Conservation (phyloP, 2,329 filamentous ascomycete genomes). For the Alternaria sp. region DNA sequence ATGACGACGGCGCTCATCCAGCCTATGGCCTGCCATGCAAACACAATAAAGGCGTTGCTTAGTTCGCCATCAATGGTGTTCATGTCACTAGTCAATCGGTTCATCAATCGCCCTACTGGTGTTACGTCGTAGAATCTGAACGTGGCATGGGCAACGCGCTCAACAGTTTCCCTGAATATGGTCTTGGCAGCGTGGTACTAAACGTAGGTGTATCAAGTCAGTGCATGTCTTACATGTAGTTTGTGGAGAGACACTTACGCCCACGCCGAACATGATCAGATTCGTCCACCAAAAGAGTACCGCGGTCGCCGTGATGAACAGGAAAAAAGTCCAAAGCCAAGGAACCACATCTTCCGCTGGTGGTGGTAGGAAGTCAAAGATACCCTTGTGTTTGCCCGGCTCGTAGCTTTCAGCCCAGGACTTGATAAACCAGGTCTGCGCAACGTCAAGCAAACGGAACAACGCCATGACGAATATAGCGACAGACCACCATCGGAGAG, state of each 20-base stretch:
- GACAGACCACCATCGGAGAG: slow-evolving; percentile 74
- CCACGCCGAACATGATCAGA: slow-evolving; percentile 76
- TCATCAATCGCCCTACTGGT: slow-evolving; percentile 89
- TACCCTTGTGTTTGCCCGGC: slow-evolving; percentile 33
- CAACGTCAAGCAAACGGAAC: slow-evolving; percentile 71
- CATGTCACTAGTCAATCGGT: slow-evolving; percentile 89
- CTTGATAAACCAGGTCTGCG: slow-evolving; percentile 83
- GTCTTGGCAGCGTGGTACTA: slow-evolving; percentile 73
- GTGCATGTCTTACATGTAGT: background rate
- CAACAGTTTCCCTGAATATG: slow-evolving; percentile 78
- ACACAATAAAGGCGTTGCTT: slow-evolving; percentile 74
- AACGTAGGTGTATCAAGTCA: background rate
- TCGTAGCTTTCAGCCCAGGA: slow-evolving; percentile 84
- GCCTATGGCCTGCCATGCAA: slow-evolving; percentile 74
- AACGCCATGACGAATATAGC: slow-evolving; percentile 70
- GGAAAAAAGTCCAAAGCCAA: slow-evolving; percentile 77
- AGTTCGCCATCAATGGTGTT: slow-evolving; percentile 90
- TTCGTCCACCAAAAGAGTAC: slow-evolving; percentile 66
- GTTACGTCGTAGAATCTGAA: slow-evolving; percentile 94
- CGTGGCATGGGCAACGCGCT: slow-evolving; percentile 77
- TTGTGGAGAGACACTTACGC: slow-evolving; percentile 42
- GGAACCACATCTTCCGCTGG: slow-evolving; percentile 73
- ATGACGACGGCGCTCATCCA: slow-evolving; percentile 79
- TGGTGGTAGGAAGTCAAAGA: slow-evolving; percentile 65
- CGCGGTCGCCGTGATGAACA: slow-evolving; percentile 58